Conservation (phyloP, 2,329 filamentous ascomycete species). For the Alternaria conjuncta region DNA sequence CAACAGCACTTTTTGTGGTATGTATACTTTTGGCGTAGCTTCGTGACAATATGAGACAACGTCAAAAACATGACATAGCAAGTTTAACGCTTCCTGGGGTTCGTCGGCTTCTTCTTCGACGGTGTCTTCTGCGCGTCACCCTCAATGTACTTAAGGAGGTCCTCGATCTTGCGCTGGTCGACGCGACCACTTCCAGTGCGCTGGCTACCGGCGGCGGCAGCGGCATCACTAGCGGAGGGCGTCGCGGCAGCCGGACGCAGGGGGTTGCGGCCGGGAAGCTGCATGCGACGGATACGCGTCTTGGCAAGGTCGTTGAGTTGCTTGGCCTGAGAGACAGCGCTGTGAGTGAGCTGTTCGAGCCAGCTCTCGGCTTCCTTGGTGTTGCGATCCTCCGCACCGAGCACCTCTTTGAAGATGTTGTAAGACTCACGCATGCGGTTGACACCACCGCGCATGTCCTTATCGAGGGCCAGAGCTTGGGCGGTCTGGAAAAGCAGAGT, state of each 20-base stretch:
- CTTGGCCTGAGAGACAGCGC: constrained; percentile 92
- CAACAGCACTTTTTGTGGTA: background rate
- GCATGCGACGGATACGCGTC: constrained; percentile 73
- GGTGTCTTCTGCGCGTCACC: constrained; percentile 59
- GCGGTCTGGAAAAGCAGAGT: constrained; percentile 97
- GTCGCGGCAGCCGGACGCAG: constrained; percentile 68
- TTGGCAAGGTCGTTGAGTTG: constrained; percentile 85
- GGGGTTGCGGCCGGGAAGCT: constrained; percentile 63
- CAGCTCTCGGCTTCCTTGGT: constrained; percentile 97
- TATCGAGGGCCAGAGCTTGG: constrained; percentile 92
- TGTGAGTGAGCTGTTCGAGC: constrained; percentile 95
- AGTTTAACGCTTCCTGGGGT: constrained; percentile 49
- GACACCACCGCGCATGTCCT: constrained; percentile 90
- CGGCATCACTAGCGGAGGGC: constrained; percentile 60
- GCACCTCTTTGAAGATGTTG: constrained; percentile 88
- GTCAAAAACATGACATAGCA: background rate
- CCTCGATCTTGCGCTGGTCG: constrained; percentile 86
- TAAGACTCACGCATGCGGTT: constrained; percentile 94
- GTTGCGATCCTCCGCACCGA: constrained; percentile 92
- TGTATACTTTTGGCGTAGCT: background rate
- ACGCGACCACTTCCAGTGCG: constrained; percentile 53
- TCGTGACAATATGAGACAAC: background rate
- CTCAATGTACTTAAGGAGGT: constrained; percentile 93
- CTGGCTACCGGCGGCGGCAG: constrained; percentile 46
- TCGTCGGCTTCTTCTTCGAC: constrained; percentile 54